Percentiles rank a stretch among this genome's conserved stretches.
phyloP scores from a whole-genome alignment of 2,329 filamentous ascomycete species.

The Alternaria triticina region DNA sequence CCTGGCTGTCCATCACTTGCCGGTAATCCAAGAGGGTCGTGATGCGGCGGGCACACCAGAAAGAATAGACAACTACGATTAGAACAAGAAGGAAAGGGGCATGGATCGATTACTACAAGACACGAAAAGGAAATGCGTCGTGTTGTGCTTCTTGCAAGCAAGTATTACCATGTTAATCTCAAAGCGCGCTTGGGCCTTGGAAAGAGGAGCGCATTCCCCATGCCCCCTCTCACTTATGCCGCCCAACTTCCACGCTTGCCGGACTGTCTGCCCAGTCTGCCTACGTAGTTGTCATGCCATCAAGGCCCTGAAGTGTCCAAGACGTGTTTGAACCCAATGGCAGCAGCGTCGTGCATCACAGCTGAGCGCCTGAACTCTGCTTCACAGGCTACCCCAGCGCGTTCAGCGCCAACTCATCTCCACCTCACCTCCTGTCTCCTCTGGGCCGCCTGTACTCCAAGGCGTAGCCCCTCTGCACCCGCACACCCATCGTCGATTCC shows the following conservation, averaged over 20 bases:
- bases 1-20: background rate
- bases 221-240: background rate
- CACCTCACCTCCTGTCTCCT: constrained; percentile 1
- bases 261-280: background rate
- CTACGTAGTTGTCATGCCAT: constrained; percentile 2
- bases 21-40: constrained; percentile 8
- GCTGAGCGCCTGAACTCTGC: background rate
- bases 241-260: constrained; percentile 10
- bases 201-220: background rate
- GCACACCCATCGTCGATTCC: constrained; percentile 6
- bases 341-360: constrained; percentile 4
- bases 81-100: constrained; percentile 6
- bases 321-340: background rate
- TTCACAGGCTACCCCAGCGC: constrained; percentile 10
- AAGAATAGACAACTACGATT: background rate
- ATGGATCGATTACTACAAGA: background rate
- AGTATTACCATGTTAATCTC: constrained; percentile 16
- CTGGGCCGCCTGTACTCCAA: background rate
- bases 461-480: background rate
- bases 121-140: constrained; percentile 13
- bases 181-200: constrained; percentile 14
- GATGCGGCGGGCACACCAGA: background rate
- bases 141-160: constrained; percentile 16
- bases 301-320: background rate
- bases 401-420: constrained; percentile 9